Base-by-base conservation (phyloP, 805 yeast genomes). In the Saccharomyces jurei region DNA sequence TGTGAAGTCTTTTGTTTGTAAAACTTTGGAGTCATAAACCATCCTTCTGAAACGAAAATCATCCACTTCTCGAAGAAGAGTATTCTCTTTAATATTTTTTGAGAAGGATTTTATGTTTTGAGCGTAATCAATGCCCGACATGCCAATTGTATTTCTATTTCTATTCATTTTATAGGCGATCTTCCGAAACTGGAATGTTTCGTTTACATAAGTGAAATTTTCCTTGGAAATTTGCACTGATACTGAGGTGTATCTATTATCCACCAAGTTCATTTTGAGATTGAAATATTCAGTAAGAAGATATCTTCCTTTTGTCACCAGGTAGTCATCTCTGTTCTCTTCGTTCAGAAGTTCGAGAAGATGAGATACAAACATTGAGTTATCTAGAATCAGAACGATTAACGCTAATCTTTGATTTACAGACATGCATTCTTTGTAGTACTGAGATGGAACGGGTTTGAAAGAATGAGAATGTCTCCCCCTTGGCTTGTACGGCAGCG, bases 1-100 rank as follows among this genome's bases (percentile, higher is more conserved):
- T 1, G 82, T 74, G 64, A 78, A 90, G 52, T 84, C 88, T 64
- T 92, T 94, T 0, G 95, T 83, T 4, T 85, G 78, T 44, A 89
- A 69, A 1, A 94, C 90, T 58, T 78, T 83, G 0, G 96, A 82
- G 50, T 84, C 84, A 29, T 74, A 71, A 6, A 94, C 75, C 71
- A 87, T 73, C 52, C 78, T 76, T 59, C 85, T 83, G 63, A 91
- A 80, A 53, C 83, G 84, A 0, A 73, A 58, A 51, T 89, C 96
- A 61, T 87, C 94, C 47, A 80, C 74, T 36, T 63, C 62, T 11
- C 60, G 61, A 3, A 61, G 58, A 29, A 68, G 53, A 2, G 65
- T 58, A 25, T 54, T 61, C n/a, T 60, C 63, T 32, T 63, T 63
- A 14, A 63, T 57, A 5, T 55, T 57, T 49, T 62, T 62, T 0